Evolutionary conservation across 805 yeast species (phyloP), one percentile per base, ranked within the genome.

Genomic region (Saturnispora quitensis): DNA sequence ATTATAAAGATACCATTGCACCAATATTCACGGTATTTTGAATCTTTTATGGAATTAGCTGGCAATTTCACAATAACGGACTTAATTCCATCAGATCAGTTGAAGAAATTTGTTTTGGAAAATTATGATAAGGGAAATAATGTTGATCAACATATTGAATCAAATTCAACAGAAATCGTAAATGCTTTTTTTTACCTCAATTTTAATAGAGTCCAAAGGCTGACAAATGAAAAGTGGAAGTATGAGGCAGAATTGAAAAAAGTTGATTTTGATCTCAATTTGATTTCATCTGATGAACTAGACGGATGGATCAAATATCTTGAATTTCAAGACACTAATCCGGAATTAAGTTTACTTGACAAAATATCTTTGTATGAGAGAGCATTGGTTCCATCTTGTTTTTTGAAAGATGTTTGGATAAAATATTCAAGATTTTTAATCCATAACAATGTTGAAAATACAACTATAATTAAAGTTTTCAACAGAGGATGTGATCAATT

Each of bases 21-120:
- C 66, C 95, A 89, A 60, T 90, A 89, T 64, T 84, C 97, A 0
- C 80, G 77, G 56, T 91, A 84, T 64, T 86, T 78, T 60, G 81
- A 71, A 69, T 62, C 73, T 60, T 66, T 80, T 61, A 59, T 69
- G 54, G 70, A 71, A 56, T 55, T 71, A 54, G 61, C 63, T 54
- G 68, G 71, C 47, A 61, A 65, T 31, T 68, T 68, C 61, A 48
- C 69, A 51, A 56, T 69, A 3, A 56, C 58, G 7, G 70, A 67
- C 47, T 52, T 70, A 24, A 64, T 71, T 1, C 56, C 67, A 2
- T 53, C 56, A 5, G 64, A 58, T 2, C 59, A 58, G 6, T 51
- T 74, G 2, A 53, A 59, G 2, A 65, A 67, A n/a, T 55, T 73
- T 5, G 27, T 65, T 45, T 57, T 54, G 2, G 53, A 55, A 9